Evolutionary conservation across 306 rosid species (phyloP).

Genomic region (Lupinus albus): DNA sequence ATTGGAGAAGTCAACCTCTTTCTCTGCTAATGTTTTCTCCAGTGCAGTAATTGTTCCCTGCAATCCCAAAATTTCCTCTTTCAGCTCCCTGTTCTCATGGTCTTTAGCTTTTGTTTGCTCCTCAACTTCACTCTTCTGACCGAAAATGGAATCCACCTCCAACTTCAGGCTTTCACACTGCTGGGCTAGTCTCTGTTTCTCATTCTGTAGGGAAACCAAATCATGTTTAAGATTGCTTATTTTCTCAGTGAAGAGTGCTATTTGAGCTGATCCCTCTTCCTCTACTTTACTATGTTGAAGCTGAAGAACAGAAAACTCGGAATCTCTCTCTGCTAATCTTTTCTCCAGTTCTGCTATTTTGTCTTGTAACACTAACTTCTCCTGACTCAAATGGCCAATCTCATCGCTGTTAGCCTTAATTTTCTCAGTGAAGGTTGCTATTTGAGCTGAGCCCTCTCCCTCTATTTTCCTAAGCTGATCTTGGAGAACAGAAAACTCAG

Average conservation of each 20-base stretch:
- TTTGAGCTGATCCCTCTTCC: not conserved
- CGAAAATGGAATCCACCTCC: constrained; percentile 48
- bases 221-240: constrained; percentile 53
- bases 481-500: too few relatives aligned
- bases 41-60: constrained; percentile 47
- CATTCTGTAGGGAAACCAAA: constrained; percentile 60
- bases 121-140: constrained; percentile 53
- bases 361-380: too few relatives aligned
- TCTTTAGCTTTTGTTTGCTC: constrained; percentile 47
- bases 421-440: too few relatives aligned
- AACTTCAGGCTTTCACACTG: constrained; percentile 52
- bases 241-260: not conserved
- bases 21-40: constrained; percentile 57
- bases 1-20: constrained; percentile 54
- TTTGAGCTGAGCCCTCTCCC: too few relatives aligned
- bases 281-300: not conserved
- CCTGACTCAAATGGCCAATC: too few relatives aligned
- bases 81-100: constrained; percentile 48
- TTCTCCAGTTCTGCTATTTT: too few relatives aligned
- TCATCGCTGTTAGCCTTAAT: too few relatives aligned
- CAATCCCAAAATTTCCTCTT: constrained; percentile 46
- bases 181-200: constrained; percentile 39
- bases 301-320: too few relatives aligned
- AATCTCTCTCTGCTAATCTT: too few relatives aligned
- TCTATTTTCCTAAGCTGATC: too few relatives aligned